A percentile compares a stretch with the other conserved stretches of the same genome.
These are phyloP conservation scores for Leccinum disarticulatum DNA, from an alignment of 768 basidiomycete genomes.

Conservation along the genomic window DNA sequence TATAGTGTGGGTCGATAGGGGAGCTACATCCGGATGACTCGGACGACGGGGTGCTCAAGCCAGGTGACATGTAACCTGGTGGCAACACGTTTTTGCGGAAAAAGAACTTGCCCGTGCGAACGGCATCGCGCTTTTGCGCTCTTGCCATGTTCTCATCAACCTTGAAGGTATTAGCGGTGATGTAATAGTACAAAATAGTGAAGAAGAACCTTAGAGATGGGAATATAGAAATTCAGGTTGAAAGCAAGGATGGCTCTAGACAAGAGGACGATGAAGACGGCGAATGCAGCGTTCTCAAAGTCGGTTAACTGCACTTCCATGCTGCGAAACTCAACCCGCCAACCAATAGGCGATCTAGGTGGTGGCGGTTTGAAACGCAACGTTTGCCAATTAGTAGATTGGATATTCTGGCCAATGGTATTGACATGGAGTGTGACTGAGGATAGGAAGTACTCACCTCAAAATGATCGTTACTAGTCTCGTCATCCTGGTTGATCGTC, in stretches of 20 bases:
- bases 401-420: conserved; percentile 68
- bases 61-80: conserved; percentile 38
- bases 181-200: neutral
- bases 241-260: conserved; percentile 92
- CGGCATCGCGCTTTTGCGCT: conserved; percentile 84
- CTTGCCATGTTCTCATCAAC: conserved; percentile 96
- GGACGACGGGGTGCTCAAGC: conserved; percentile 41
- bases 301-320: conserved; percentile 99
- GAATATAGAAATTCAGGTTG: conserved; percentile 92
- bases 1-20: conserved; percentile 35
- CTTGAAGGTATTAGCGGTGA: conserved; percentile 39
- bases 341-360: conserved; percentile 87
- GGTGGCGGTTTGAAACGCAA: conserved; percentile 98
- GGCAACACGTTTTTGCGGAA: conserved; percentile 88
- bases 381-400: conserved; percentile 99
- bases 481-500: conserved; percentile 89
- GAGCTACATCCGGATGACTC: conserved; percentile 41
- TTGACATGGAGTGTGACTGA: neutral
- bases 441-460: conserved; percentile 56
- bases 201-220: conserved; percentile 82
- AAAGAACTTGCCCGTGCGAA: conserved; percentile 71
- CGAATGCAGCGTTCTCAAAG: conserved; percentile 97
- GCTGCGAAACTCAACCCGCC: conserved; percentile 97
- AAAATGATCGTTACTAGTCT: conserved; percentile 88
- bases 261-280: conserved; percentile 90